Evolutionary conservation across 2,329 filamentous ascomycete species (phyloP).

Genomic region (Amauroascus niger): DNA sequence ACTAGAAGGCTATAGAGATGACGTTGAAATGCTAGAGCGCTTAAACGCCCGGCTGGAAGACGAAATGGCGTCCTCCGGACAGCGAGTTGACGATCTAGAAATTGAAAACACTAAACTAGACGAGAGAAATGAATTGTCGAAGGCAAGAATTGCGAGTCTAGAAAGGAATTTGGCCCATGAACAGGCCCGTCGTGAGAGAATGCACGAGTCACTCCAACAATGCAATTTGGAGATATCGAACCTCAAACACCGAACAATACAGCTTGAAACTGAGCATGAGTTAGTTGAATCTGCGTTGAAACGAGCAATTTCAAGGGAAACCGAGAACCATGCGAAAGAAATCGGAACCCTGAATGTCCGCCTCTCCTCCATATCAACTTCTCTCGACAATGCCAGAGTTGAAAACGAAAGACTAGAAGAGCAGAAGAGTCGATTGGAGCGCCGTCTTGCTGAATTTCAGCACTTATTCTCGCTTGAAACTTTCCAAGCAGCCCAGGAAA

Average conservation of each 20-base stretch:
- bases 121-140: constrained; percentile 26
- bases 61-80: constrained; percentile 26
- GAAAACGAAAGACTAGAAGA: constrained; percentile 31
- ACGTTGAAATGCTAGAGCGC: constrained; percentile 36
- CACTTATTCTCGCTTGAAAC: constrained; percentile 31
- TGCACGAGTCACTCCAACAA: constrained; percentile 30
- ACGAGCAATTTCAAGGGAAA: constrained; percentile 20
- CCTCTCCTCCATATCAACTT: constrained; percentile 34
- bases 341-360: constrained; percentile 34
- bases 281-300: constrained; percentile 21
- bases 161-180: constrained; percentile 29
- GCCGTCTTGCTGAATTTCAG: constrained; percentile 31
- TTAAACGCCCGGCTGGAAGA: constrained; percentile 36
- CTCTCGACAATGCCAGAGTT: constrained; percentile 28
- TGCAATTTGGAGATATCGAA: constrained; percentile 29
- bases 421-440: constrained; percentile 30
- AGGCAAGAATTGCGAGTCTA: constrained; percentile 28
- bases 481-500: constrained; percentile 32
- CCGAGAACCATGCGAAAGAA: constrained; percentile 28
- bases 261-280: constrained; percentile 27
- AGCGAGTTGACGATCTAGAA: constrained; percentile 29
- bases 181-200: constrained; percentile 26
- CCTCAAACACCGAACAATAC: constrained; percentile 30
- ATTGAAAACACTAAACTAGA: constrained; percentile 31
- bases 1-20: constrained; percentile 36